Percentiles rank a stretch among this genome's conserved stretches.
Conservation (phyloP, 2,329 filamentous ascomycete species). For the Ophiostoma piceae region DNA sequence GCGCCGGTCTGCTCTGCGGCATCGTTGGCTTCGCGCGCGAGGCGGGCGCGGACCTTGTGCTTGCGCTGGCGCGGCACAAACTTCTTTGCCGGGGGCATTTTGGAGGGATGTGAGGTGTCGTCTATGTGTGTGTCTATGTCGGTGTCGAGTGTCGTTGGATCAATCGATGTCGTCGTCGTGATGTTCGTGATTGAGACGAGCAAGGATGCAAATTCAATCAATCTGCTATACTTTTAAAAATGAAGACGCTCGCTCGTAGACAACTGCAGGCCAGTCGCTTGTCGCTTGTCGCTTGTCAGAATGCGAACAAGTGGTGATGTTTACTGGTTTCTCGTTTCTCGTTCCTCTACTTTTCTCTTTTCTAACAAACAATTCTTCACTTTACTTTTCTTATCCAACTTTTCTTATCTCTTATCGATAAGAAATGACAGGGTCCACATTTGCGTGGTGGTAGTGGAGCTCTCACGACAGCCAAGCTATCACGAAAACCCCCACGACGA, state of each 20-base stretch:
- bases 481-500: neutral
- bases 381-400: constrained; percentile 12
- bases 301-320: constrained; percentile 11
- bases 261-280: neutral
- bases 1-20: constrained; percentile 32
- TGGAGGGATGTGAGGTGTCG: neutral
- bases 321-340: too few species aligned
- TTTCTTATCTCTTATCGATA: constrained; percentile 16
- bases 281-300: neutral
- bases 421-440: neutral
- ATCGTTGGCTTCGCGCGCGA: constrained; percentile 38
- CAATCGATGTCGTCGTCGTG: neutral
- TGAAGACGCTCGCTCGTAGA: neutral
- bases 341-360: neutral
- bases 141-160: neutral
- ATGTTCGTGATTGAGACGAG: neutral
- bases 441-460: neutral
- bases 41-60: constrained; percentile 62
- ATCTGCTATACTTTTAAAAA: neutral
- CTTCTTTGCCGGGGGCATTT: constrained; percentile 32
- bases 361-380: neutral
- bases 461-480: constrained; percentile 3
- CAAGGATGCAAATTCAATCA: neutral
- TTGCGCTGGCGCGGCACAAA: constrained; percentile 63
- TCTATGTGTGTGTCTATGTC: neutral